A percentile compares a stretch with the other conserved stretches of the same genome.
phyloP scores from a whole-genome alignment of 2,329 filamentous ascomycete species.

The Phoma herbarum region DNA sequence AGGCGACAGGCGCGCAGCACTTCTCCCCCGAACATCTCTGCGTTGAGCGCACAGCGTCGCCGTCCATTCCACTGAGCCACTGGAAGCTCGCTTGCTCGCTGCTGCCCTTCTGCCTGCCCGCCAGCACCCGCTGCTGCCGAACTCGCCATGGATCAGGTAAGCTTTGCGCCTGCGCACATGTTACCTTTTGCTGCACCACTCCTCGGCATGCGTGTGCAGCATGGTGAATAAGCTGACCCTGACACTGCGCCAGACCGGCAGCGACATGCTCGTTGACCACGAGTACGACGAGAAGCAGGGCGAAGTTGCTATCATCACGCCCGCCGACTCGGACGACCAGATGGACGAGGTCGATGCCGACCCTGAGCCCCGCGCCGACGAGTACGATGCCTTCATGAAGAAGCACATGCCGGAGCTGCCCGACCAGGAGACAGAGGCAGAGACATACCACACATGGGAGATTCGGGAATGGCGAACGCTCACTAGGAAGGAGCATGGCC shows the following conservation, averaged over 20 bases:
- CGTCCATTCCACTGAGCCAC: background rate
- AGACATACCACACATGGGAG: conserved; percentile 83
- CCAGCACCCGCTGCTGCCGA: conserved; percentile 29
- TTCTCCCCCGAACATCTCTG: conserved; percentile 4
- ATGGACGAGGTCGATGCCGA: conserved; percentile 65
- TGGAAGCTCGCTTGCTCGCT: conserved; percentile 8
- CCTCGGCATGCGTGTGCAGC: conserved; percentile 1
- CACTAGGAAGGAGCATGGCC: conserved; percentile 84
- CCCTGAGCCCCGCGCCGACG: conserved; percentile 64
- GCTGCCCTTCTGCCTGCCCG: conserved; percentile 24
- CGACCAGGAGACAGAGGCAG: conserved; percentile 81
- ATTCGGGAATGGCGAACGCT: conserved; percentile 83
- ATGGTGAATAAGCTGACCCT: conserved; percentile 8
- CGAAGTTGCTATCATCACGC: conserved; percentile 69
- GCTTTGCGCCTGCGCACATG: conserved; percentile 26
- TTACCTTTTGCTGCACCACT: background rate
- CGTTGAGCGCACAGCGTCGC: conserved; percentile 20
- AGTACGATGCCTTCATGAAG: conserved; percentile 84
- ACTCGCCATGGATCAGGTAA: conserved; percentile 52
- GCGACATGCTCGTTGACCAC: conserved; percentile 70
- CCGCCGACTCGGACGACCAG: conserved; percentile 64
- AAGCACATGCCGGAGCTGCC: conserved; percentile 77
- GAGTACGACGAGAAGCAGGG: conserved; percentile 70
- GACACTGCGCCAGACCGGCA: conserved; percentile 59
- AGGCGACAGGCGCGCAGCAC: conserved; percentile 34